phyloP scores from a whole-genome alignment of 1,139 yeast species.

The Suhomyces terraborum region DNA sequence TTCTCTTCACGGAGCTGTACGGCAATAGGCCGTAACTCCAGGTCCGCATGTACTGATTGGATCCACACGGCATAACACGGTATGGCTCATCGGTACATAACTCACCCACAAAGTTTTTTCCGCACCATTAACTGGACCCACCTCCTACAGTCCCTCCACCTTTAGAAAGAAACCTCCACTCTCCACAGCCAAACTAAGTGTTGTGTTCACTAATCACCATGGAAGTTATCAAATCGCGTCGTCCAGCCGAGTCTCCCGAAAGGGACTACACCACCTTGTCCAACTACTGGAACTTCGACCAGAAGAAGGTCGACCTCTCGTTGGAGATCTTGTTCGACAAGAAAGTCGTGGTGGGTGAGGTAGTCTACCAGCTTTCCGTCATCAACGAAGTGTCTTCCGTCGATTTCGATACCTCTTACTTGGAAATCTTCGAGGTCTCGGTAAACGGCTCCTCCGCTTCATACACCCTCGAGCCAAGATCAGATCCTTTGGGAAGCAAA shows the following conservation, averaged over 20 bases:
- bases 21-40: too few relatives aligned
- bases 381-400: slow-evolving; percentile 33
- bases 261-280: slow-evolving; percentile 76
- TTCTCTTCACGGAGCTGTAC: too few relatives aligned
- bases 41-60: too few relatives aligned
- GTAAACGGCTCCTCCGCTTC: slow-evolving; percentile 42
- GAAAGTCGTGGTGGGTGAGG: slow-evolving; percentile 56
- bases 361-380: slow-evolving; percentile 45
- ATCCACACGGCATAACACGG: too few relatives aligned
- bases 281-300: slow-evolving; percentile 58
- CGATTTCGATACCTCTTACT: slow-evolving; percentile 68
- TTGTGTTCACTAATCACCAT: slow-evolving; percentile 12
- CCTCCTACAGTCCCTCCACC: too few relatives aligned
- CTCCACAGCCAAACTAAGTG: too few relatives aligned
- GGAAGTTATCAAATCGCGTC: slow-evolving; percentile 21
- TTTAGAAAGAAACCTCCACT: too few relatives aligned
- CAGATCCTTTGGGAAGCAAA: slow-evolving; percentile 70
- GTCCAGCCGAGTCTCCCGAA: slow-evolving; percentile 57
- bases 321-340: slow-evolving; percentile 58
- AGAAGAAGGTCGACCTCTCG: slow-evolving; percentile 53
- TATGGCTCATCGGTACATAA: too few relatives aligned
- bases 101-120: too few relatives aligned
- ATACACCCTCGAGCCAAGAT: slow-evolving; percentile 48
- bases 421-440: slow-evolving; percentile 49
- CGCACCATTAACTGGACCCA: too few relatives aligned